Base-by-base conservation (phyloP, 495 filamentous ascomycete species). In the Trichoderma parareesei region DNA sequence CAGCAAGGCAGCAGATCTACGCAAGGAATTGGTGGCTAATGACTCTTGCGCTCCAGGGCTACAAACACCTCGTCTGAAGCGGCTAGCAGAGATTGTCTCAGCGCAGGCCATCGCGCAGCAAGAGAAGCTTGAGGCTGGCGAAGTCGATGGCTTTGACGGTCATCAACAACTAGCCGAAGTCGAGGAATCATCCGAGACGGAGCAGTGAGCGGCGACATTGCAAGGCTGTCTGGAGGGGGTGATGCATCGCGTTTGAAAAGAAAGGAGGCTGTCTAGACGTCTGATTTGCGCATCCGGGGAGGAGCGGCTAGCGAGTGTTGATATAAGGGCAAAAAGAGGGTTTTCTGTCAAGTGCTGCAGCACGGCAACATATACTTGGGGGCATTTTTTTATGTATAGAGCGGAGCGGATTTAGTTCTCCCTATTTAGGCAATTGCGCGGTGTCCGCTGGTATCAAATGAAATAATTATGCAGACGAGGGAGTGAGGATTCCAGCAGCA, bases 11-110 rank as follows among this genome's bases (percentile, higher is more conserved):
- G 44, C 57, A 35, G n/a, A 38, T 13, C 18, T 13, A 13, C 66
- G 64, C 41, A 20, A 13, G 59, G 46, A 66, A 38, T 13, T 2
- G 0, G 27, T 5, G 33, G 33, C 70, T 70, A 65, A 70, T 46
- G 42, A 41, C 6, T 55, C 42, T 42, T 14, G 20, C 42, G 72
- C 66, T 43, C 42, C 60, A 87, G 91, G 94, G 92, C 84, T 99
- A 59, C 95, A 97, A 89, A 97, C 93, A 27, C 92, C 93, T 35
- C 86, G 93, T 60, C 76, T 99, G 65, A 96, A 96, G 78, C 87
- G 95, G 55, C 81, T 99, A 64, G 95, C 95, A 46, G 95, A 99
- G 78, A 97, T 99, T 71, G 95, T 99, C 40, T 94, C 90, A 42
- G 89, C 91, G 48, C 94, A 97, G 76, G 94, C 94, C 38, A 92